Base-by-base conservation (phyloP, 2,329 filamentous ascomycete species). In the Verticillium nubilum region DNA sequence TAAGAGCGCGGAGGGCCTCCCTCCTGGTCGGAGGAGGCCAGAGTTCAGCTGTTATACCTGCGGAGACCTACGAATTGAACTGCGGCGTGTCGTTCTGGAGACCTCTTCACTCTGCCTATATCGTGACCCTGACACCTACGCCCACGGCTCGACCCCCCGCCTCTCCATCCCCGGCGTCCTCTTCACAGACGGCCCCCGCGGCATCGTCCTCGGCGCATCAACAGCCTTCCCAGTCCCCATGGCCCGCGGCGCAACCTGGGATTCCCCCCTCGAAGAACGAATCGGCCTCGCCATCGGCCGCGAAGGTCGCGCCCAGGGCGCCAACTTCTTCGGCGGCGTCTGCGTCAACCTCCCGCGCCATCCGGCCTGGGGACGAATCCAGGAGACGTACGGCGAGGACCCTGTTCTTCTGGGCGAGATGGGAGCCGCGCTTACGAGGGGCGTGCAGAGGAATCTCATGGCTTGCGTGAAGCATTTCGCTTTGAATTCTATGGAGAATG, bases 381-480 rank as follows among this genome's bases (percentile, higher is more conserved):
- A 67, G 23, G 65, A 67, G 26, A 66, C 65, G 1, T 67, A 67
- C 28, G 61, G 61, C 12, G 66, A 67, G 23, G 63, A 67, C 37
- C 65, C 65, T 0, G 12, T 67, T 1, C 26, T 67, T 3, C 57
- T 67, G 1, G 66, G 65, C 4, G 60, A 65, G 31, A 59, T 67
- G 7, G 66, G 65, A 5, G 42, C 58, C 6, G 66, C 65, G 0
- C 56, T 63, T 4, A 60, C 59, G 1, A 31, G 60, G 1, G 66
- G 66, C 5, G 53, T 66, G 1, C 65, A 67, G 61, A 57, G 60
- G 23, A 62, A 64, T 26, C 26, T 66, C 15, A 67, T 67, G 66
- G 65, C 64, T 0, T 65, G 62, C 19, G 65, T 67, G 0, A 67
- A 67, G 52, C 65, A 67, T 13, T 65, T 56, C 28, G 65, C 66